Evolutionary conservation across 225 moss, liverwort and hornwort species (phyloP).

Genomic region (Antitrichia curtipendula): DNA sequence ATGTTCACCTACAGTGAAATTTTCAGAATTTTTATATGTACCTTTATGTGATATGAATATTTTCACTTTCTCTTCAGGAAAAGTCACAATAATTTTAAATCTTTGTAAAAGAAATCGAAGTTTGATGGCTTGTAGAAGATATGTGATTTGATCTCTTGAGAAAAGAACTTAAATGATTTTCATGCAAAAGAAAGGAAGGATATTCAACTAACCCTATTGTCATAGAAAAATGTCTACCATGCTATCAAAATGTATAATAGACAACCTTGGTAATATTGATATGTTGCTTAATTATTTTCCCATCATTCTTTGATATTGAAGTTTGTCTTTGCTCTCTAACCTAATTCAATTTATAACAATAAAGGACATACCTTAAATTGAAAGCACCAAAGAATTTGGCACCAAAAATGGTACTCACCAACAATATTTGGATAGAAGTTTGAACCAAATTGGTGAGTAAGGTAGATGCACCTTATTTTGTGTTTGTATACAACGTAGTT

Average conservation of each 20-base stretch:
- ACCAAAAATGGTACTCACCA: not conserved
- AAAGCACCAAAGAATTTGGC: not conserved
- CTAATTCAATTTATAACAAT: not conserved
- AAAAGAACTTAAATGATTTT: not conserved
- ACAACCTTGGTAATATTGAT: not conserved
- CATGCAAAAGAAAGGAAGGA: not conserved
- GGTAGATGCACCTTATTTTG: not conserved
- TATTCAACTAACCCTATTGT: not conserved
- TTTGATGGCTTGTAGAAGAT: not conserved
- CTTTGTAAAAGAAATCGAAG: not conserved
- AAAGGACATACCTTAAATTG: not conserved
- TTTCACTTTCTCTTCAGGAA: not conserved
- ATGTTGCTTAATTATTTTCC: not conserved
- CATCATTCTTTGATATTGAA: not conserved
- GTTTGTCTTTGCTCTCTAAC: not conserved
- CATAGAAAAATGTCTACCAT: rapidly evolving
- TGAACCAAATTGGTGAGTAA: not conserved
- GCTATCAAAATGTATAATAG: not conserved
- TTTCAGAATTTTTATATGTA: not conserved
- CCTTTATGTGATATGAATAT: not conserved
- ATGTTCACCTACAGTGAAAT: too few species aligned
- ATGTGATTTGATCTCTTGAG: not conserved
- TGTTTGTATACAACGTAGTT: rapidly evolving
- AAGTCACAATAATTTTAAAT: not conserved
- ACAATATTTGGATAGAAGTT: rapidly evolving